Base-by-base conservation (phyloP, 768 basidiomycete species). In the Coprinellus micaceus region DNA sequence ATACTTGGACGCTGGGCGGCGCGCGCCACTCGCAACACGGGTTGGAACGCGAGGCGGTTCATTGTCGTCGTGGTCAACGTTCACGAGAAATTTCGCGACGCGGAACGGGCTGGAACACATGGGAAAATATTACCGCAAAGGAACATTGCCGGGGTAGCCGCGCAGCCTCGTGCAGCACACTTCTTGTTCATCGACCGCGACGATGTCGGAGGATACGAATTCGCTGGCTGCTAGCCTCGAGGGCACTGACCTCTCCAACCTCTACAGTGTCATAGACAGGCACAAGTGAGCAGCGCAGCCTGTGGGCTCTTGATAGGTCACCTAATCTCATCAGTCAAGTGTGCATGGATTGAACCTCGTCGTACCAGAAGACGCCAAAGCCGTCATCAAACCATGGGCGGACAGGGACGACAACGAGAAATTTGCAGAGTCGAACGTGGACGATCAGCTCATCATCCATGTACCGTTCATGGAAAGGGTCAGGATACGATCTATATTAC, bases 401-500 rank as follows among this genome's bases (percentile, higher is more conserved):
- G 77, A 88, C 61, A 75, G 91, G 44, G 88, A 93, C 22, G 83
- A 86, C 49, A 85, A 80, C 11, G 70, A 70, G 2, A 77, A 75
- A 60, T 92, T 74, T 58, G 84, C 83, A 13, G 87, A 93, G 19
- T 92, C 91, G 0, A 85, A 83, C 29, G 91, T 92, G 13, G 91
- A 94, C 61, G 91, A 94, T 65, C 89, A 93, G 91, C 75, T 92
- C 54, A 86, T 93, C 63, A 77, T 94, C 58, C 89, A 91, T 67
- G 70, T 94, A 47, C 89, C 91, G 0, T 94, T 94, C 74, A 79
- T 78, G 0, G 80, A 91, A 66, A 88, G 85, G 63, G 91, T 93
- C 24, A 78, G 89, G 45, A 67, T 94, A 41, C 82, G 82, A 58
- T 90, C 91, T 17, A 67, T 94, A 5, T 64, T 92, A 19, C 71